Evolutionary conservation across 371 early-diverging fungal genomes (phyloP), one percentile per base, ranked within the genome.

Genomic region (Zopfochytrium polystomum): DNA sequence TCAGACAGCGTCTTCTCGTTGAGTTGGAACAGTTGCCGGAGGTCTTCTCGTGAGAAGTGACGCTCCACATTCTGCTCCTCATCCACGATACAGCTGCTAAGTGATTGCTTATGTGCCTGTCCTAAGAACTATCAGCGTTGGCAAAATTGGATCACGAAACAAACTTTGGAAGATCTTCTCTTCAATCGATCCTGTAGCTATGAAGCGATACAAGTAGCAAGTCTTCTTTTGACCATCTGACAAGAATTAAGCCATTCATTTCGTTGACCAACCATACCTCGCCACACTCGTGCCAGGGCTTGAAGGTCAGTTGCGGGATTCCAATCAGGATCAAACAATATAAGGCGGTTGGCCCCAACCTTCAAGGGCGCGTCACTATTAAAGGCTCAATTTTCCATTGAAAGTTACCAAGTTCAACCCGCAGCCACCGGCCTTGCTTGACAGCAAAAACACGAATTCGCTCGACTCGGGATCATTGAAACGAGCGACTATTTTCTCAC

Each of bases 391-490:
- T 22, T 5, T 1, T 29, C 2, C 5, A 23, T 50, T 26, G n/a
- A 42, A 25, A 42, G 62, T 29, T 46, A 77, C 78, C 65, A 98
- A 74, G 66, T 98, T 98, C 54, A 98, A 73, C 11, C 99, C 99
- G 77, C 97, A 96, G 26, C 99, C 99, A 71, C 99, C 99, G 0
- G 98, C 98, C 72, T 96, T 96, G 68, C 93, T 93, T 64, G 92
- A 92, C 6, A 98, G 76, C 53, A 98, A 71, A 66, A 98, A 98
- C 2, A 97, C 85, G 73, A 96, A 95, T 48, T 92, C 89, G 7
- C 73, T 57, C 0, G 56, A 51, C 1, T 65, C 79, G 0, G 95
- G 95, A 66, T 94, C 86, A 74, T 98, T 98, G 76, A 98, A 97
- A 52, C 79, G 82, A 64, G 94, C 95, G 0, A 98, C 97, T 0